These are phyloP conservation scores for Melaleuca alternifolia DNA, from an alignment of 345 rosid species.

Conservation along the genomic window DNA sequence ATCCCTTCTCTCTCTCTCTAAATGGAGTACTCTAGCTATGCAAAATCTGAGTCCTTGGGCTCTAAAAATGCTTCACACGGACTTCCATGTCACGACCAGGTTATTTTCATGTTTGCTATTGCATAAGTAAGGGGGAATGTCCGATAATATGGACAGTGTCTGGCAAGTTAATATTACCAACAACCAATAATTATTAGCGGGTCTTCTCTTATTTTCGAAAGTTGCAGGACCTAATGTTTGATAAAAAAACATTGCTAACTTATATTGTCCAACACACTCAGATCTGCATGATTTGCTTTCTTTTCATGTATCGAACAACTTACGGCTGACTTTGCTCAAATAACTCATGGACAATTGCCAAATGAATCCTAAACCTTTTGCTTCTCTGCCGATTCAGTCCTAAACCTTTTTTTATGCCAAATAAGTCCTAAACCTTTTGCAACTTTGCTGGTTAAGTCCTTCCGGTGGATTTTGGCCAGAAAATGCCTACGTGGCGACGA, in stretches of 20 bases:
- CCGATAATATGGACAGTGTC: background rate
- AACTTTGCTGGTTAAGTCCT: no score
- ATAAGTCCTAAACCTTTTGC: no score
- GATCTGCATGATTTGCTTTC: background rate
- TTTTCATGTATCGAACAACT: background rate
- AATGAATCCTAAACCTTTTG: no score
- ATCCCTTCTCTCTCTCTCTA: background rate
- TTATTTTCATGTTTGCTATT: background rate
- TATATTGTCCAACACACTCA: background rate
- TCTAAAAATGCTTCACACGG: background rate
- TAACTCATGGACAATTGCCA: no score
- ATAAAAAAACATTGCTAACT: background rate
- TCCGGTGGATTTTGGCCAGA: no score
- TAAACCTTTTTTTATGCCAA: no score
- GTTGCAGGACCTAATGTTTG: background rate
- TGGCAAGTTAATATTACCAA: background rate
- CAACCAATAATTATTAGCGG: background rate
- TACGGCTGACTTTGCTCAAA: background rate
- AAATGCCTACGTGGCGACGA: no score
- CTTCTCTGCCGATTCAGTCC: no score
- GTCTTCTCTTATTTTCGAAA: background rate
- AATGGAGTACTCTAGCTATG: background rate
- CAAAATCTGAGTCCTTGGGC: background rate
- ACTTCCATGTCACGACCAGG: background rate
- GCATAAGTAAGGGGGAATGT: background rate